These are phyloP conservation scores for Tylopilus sp. DNA, from an alignment of 1,284 basidiomycete species.

Conservation along the genomic window DNA sequence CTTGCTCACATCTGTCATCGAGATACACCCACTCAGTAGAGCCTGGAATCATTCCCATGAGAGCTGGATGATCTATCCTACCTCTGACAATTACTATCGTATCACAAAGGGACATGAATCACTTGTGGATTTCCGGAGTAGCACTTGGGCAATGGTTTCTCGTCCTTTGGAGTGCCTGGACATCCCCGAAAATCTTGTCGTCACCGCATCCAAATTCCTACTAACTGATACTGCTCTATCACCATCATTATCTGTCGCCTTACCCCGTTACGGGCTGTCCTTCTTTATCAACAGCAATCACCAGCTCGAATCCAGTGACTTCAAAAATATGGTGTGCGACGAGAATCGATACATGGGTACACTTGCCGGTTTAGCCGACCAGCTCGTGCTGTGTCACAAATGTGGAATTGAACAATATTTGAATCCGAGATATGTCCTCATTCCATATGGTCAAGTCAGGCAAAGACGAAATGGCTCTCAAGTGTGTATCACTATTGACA, in stretches of 20 bases:
- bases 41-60: slow-evolving; percentile 31
- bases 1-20: slow-evolving; percentile 40
- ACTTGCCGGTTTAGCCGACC: slow-evolving; percentile 44
- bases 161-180: too few species aligned
- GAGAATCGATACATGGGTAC: slow-evolving; percentile 35
- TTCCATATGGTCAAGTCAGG: slow-evolving; percentile 51
- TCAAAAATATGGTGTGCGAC: slow-evolving; percentile 36
- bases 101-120: slow-evolving; percentile 20
- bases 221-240: too few species aligned
- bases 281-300: slow-evolving; percentile 41
- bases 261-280: slow-evolving; percentile 52
- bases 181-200: too few species aligned
- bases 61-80: slow-evolving; percentile 25
- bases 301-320: slow-evolving; percentile 40
- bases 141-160: too few species aligned
- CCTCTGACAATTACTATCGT: background rate
- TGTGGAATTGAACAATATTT: background rate
- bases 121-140: slow-evolving; percentile 45
- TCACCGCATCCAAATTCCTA: background rate
- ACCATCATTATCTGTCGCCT: too few species aligned
- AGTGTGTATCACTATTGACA: slow-evolving; percentile 34
- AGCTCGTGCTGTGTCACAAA: slow-evolving; percentile 51
- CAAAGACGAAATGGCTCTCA: slow-evolving; percentile 38
- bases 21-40: slow-evolving; percentile 47
- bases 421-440: slow-evolving; percentile 46